A percentile compares a stretch with the other conserved stretches of the same genome.
Conservation (phyloP, 768 basidiomycete species). For the Daedaleopsis nitida region DNA sequence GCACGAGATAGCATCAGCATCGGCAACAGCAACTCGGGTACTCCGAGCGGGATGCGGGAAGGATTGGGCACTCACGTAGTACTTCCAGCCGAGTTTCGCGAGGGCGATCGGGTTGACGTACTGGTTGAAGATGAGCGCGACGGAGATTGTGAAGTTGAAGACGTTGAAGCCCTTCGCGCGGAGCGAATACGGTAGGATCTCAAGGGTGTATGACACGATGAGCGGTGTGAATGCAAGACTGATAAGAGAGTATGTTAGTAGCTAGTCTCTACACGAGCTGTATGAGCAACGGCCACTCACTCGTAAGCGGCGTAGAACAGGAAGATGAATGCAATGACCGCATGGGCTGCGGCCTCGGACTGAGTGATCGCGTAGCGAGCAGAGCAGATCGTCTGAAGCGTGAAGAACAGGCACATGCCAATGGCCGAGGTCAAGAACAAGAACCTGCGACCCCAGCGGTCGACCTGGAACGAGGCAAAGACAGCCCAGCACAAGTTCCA, state of each 20-base stretch:
- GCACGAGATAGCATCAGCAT: too few species aligned
- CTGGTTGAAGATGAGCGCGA: constrained; percentile 87
- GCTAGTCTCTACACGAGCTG: not conserved
- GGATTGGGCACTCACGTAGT: constrained; percentile 53
- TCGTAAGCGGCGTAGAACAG: constrained; percentile 80
- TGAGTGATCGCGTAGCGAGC: constrained; percentile 52
- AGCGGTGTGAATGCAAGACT: constrained; percentile 84
- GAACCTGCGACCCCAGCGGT: constrained; percentile 66
- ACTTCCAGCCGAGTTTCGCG: constrained; percentile 67
- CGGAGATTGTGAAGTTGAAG: constrained; percentile 77
- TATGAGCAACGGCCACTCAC: constrained; percentile 35
- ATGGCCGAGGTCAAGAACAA: constrained; percentile 63
- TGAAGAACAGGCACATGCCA: constrained; percentile 70
- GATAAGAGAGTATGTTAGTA: not conserved
- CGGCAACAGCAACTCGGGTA: not conserved
- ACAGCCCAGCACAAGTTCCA: constrained; percentile 75
- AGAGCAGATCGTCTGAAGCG: constrained; percentile 67
- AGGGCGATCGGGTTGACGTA: constrained; percentile 85
- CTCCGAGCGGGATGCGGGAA: not conserved
- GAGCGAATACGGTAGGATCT: constrained; percentile 81
- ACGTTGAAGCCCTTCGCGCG: constrained; percentile 87
- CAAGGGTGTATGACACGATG: constrained; percentile 84
- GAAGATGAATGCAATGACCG: constrained; percentile 85
- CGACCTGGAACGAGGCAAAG: constrained; percentile 58
- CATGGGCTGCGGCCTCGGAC: constrained; percentile 53